Conservation (phyloP, 2,329 filamentous ascomycete species). For the Fusarium floridanum region DNA sequence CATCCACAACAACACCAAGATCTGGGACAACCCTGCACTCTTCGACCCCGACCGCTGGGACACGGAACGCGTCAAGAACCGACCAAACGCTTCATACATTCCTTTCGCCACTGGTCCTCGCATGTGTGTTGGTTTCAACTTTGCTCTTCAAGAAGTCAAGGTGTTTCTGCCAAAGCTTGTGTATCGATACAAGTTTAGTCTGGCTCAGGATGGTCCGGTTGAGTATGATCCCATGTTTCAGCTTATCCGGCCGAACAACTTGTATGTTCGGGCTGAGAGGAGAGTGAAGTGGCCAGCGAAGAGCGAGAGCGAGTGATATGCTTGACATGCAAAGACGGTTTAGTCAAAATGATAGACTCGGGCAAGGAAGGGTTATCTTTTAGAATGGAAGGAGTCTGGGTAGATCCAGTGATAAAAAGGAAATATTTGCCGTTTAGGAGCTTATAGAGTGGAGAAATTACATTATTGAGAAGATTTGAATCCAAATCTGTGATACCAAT, state of each 20-base stretch:
- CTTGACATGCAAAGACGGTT: background rate
- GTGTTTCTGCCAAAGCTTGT: conserved; percentile 69
- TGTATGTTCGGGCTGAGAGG: conserved; percentile 64
- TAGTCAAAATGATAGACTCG: background rate
- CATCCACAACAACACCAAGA: conserved; percentile 65
- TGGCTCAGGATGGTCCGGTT: conserved; percentile 63
- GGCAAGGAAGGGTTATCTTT: background rate
- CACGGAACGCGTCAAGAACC: conserved; percentile 64
- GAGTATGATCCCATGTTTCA: conserved; percentile 73
- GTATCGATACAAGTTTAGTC: conserved; percentile 68
- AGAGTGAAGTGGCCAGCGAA: conserved; percentile 62
- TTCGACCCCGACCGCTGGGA: conserved; percentile 74
- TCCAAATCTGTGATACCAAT: background rate
- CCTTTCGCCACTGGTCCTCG: conserved; percentile 70
- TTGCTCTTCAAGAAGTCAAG: conserved; percentile 72
- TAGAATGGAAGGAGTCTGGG: background rate
- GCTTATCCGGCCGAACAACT: conserved; percentile 67
- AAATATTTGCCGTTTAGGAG: background rate
- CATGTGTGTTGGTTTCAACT: conserved; percentile 75
- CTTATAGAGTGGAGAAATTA: background rate
- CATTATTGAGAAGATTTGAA: background rate
- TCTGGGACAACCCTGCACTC: conserved; percentile 69
- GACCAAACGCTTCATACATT: conserved; percentile 65
- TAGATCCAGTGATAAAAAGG: background rate
- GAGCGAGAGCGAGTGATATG: conserved; percentile 7